phyloP scores from a whole-genome alignment of 805 yeast species.

The Metschnikowia bowlesiae region DNA sequence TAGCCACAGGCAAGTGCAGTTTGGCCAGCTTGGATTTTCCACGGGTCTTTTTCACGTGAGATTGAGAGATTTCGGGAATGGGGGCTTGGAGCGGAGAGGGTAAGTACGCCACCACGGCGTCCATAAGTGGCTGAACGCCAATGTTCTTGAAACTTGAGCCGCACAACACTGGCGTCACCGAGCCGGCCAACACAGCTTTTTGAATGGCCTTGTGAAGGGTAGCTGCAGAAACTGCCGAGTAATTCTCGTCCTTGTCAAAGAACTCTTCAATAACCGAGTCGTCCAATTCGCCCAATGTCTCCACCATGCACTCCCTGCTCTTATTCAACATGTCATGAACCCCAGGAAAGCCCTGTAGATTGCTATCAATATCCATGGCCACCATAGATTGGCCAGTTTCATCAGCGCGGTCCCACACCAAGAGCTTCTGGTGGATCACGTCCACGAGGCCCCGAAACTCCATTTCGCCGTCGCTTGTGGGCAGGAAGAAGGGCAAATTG shows the following conservation, averaged over 20 bases:
- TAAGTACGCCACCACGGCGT: constrained; percentile 64
- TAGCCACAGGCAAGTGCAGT: constrained; percentile 22
- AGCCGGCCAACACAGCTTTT: constrained; percentile 52
- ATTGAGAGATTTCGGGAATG: constrained; percentile 47
- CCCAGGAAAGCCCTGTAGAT: constrained; percentile 9
- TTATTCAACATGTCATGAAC: constrained; percentile 46
- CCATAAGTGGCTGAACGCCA: constrained; percentile 88
- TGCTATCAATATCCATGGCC: constrained; percentile 38
- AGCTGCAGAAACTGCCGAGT: constrained; percentile 55
- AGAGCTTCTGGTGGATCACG: constrained; percentile 56
- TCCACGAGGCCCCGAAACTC: constrained; percentile 72
- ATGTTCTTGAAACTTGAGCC: constrained; percentile 91
- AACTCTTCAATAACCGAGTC: constrained; percentile 74
- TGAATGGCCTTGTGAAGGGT: constrained; percentile 59
- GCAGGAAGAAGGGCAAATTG: constrained; percentile 69
- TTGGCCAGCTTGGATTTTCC: constrained; percentile 16
- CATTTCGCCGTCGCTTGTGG: constrained; percentile 26
- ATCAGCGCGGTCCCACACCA: constrained; percentile 46
- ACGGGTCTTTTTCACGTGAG: constrained; percentile 15
- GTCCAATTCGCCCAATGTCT: constrained; percentile 77
- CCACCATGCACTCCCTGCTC: constrained; percentile 74
- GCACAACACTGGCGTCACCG: constrained; percentile 76
- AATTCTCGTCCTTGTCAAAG: constrained; percentile 66
- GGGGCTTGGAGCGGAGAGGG: constrained; percentile 75
- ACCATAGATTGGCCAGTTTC: constrained; percentile 49